Evolutionary conservation across 371 early-diverging fungal genomes (phyloP).

Genomic region (Actinomortierella wolfii): DNA sequence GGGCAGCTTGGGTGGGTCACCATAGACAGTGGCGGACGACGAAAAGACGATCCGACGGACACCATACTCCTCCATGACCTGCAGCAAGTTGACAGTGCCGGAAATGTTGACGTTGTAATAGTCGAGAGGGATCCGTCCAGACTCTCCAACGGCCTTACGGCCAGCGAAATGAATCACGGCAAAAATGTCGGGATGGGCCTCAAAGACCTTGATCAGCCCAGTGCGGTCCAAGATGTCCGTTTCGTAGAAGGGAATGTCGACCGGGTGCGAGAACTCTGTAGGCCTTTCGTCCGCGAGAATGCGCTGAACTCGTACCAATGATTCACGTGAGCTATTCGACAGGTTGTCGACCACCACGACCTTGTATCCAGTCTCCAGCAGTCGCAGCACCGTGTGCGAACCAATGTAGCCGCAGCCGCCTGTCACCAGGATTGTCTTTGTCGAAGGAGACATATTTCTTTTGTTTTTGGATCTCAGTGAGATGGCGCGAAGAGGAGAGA

Average conservation of each 20-base stretch:
- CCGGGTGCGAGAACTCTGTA: constrained; percentile 46
- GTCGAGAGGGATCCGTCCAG: constrained; percentile 61
- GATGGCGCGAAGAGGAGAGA: not conserved
- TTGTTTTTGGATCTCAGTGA: not conserved
- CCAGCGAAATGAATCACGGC: constrained; percentile 81
- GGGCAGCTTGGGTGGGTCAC: constrained; percentile 43
- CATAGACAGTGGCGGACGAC: constrained; percentile 73
- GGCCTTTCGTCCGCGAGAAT: constrained; percentile 12
- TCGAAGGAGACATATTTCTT: constrained; percentile 18
- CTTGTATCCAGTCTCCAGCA: constrained; percentile 70
- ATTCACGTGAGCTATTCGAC: constrained; percentile 65
- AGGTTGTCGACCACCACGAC: constrained; percentile 86
- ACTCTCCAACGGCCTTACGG: constrained; percentile 76
- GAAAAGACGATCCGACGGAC: constrained; percentile 70
- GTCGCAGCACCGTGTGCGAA: constrained; percentile 84
- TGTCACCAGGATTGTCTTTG: constrained; percentile 75
- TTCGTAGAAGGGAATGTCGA: constrained; percentile 74
- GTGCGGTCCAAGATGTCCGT: constrained; percentile 71
- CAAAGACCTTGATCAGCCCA: constrained; percentile 69
- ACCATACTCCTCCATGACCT: constrained; percentile 57
- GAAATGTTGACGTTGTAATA: constrained; percentile 77
- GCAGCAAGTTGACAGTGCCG: constrained; percentile 64
- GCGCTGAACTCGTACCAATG: constrained; percentile 57
- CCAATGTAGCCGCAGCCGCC: constrained; percentile 94
- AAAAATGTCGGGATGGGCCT: constrained; percentile 53